phyloP scores from a whole-genome alignment of 139 green algal species.

The Yamagishiella unicocca region DNA sequence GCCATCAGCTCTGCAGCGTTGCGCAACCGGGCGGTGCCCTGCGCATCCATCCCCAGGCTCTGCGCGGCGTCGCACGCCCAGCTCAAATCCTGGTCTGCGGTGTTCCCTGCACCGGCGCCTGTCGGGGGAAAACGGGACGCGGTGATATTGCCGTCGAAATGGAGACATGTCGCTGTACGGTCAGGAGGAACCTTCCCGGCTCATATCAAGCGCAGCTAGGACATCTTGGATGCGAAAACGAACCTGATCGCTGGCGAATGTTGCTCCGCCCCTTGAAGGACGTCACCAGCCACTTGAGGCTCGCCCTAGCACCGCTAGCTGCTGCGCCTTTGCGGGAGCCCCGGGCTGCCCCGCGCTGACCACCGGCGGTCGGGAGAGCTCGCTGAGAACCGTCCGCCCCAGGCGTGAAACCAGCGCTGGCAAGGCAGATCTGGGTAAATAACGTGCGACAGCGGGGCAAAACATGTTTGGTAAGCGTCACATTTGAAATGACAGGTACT shows the following conservation, averaged over 20 bases:
- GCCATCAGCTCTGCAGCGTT: constrained; percentile 2
- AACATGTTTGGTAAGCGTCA: no score
- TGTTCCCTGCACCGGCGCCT: no score
- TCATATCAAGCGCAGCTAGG: no score
- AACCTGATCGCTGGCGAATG: constrained; percentile 2
- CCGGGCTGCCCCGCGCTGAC: no score
- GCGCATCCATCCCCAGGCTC: not conserved
- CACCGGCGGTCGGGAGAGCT: no score
- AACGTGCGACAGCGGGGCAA: no score
- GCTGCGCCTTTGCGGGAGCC: not conserved
- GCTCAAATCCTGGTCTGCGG: not conserved
- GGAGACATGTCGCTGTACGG: no score
- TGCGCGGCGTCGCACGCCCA: not conserved
- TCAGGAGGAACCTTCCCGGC: no score
- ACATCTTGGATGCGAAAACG: not conserved
- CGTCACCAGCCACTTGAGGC: constrained; percentile 18
- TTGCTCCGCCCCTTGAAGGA: not conserved
- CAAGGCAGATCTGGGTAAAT: constrained; percentile 11
- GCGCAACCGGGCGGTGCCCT: not conserved
- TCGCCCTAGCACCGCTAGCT: not conserved
- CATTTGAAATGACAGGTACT: no score
- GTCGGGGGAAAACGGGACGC: no score
- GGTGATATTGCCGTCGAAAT: no score
- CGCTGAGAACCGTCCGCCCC: not conserved
- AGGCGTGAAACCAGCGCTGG: not conserved